These are phyloP conservation scores for Cladosporium sp. DNA, from an alignment of 2,329 filamentous ascomycete species.

Conservation along the genomic window DNA sequence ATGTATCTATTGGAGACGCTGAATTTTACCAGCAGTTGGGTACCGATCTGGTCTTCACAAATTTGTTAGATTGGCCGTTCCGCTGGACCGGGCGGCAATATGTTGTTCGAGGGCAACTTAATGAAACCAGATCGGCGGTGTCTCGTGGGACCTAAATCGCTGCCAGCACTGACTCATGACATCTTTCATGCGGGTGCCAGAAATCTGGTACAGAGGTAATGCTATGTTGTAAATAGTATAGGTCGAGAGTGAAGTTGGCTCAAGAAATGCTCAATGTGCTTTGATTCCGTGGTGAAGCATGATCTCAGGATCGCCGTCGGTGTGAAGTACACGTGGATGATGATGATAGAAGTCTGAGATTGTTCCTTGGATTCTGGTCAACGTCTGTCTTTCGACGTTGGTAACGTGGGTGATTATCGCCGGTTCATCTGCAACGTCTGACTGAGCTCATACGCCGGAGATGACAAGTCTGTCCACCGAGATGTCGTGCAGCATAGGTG, in stretches of 20 bases:
- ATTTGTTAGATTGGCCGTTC: neutral
- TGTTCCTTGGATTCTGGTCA: neutral
- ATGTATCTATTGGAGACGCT: neutral
- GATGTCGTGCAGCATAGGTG: neutral
- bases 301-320: no score
- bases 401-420: constrained; percentile 1
- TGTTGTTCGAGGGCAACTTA: neutral
- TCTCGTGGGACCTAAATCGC: neutral
- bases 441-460: neutral
- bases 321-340: neutral
- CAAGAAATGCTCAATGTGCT: no score
- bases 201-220: no score
- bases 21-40: neutral
- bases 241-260: no score
- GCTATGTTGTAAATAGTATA: no score
- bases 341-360: constrained; percentile 1
- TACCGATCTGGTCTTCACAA: neutral
- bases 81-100: neutral
- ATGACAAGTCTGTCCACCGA: neutral
- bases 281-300: no score
- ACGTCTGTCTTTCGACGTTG: neutral
- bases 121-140: neutral
- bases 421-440: neutral
- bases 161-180: neutral
- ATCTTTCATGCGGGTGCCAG: no score